Evolutionary conservation across 1,284 basidiomycete species (phyloP).

Genomic region (Laetiporus sulphureus): DNA sequence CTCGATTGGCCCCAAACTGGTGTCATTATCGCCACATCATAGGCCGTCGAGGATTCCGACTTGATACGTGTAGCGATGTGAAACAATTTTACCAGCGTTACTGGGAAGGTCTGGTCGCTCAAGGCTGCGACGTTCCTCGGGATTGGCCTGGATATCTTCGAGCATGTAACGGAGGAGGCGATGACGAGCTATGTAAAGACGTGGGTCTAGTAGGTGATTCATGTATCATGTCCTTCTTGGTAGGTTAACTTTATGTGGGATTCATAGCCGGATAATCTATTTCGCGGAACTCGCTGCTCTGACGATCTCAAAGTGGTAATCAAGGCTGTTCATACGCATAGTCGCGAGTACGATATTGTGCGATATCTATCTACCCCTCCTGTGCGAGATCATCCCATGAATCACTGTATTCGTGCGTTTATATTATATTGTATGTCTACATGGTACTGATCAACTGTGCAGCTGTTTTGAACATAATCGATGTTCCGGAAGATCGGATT

Average conservation of each 20-base stretch:
- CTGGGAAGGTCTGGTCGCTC: slow-evolving; percentile 21
- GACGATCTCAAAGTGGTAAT: slow-evolving; percentile 52
- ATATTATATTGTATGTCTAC: neutral
- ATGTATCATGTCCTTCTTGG: neutral
- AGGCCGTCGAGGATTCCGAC: slow-evolving; percentile 44
- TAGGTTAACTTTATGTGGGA: slow-evolving; percentile 8
- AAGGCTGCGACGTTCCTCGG: slow-evolving; percentile 17
- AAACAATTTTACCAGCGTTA: slow-evolving; percentile 44
- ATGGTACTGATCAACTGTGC: slow-evolving; percentile 5
- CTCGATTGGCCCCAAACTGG: slow-evolving; percentile 56
- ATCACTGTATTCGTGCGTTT: slow-evolving; percentile 61
- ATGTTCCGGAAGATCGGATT: slow-evolving; percentile 42
- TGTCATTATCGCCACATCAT: slow-evolving; percentile 43
- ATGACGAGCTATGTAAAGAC: slow-evolving; percentile 60
- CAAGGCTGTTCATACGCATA: slow-evolving; percentile 58
- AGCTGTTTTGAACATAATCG: slow-evolving; percentile 63
- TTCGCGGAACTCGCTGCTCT: slow-evolving; percentile 48
- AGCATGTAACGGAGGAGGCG: slow-evolving; percentile 33
- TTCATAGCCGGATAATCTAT: slow-evolving; percentile 59
- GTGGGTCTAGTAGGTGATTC: slow-evolving; percentile 51
- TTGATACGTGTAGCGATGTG: slow-evolving; percentile 64
- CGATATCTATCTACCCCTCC: slow-evolving; percentile 45
- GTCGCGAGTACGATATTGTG: slow-evolving; percentile 56
- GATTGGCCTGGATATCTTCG: slow-evolving; percentile 31
- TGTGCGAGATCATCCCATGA: slow-evolving; percentile 52